Evolutionary conservation across 345 rosid species (phyloP), one percentile per base, ranked within the genome.

Genomic region (Euclidium syriacum): DNA sequence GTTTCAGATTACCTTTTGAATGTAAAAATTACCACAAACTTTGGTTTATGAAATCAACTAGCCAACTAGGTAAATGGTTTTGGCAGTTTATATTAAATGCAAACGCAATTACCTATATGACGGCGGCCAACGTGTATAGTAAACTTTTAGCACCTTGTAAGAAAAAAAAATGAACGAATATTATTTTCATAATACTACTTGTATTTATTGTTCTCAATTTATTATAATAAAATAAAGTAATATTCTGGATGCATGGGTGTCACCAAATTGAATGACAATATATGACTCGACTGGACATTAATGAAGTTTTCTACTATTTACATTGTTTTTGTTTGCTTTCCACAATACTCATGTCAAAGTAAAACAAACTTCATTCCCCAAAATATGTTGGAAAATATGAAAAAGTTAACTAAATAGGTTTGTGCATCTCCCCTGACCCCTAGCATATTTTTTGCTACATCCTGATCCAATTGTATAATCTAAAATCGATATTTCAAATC

Each of bases 221-320:
- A 24, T 12, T 15, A n/a, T 42, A 27, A 49, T 47, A 71, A 54
- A 39, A 61, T 18, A 46, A 58, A 39, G 29, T 62, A 54, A 35
- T 48, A 46, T 62, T 47, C 36, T 47, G 18, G 63, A 39, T 62
- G 68, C 74, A 53, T 62, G 51, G 51, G 27, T 27, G 58, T 62
- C 64, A 70, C 50, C 57, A 54, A 62, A 54, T 16, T 35, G 62
- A 70, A 70, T 70, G 63, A 43, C 62, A n/a, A 44, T 25, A 36
- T 46, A 61, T 62, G 56, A 53, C 67, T 22, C 49, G 17, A 53
- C 26, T 53, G 42, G 36, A 54, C 65, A 52, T 34, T 62, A 24
- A 70, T 71, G 53, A 63, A 12, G 15, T 30, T 63, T 16, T 29
- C 44, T 35, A 46, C 44, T 35, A 46, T 16, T 15, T 23, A 10